Base-by-base conservation (phyloP, 176 grass and related monocot genomes). In the Carex scoparia region DNA sequence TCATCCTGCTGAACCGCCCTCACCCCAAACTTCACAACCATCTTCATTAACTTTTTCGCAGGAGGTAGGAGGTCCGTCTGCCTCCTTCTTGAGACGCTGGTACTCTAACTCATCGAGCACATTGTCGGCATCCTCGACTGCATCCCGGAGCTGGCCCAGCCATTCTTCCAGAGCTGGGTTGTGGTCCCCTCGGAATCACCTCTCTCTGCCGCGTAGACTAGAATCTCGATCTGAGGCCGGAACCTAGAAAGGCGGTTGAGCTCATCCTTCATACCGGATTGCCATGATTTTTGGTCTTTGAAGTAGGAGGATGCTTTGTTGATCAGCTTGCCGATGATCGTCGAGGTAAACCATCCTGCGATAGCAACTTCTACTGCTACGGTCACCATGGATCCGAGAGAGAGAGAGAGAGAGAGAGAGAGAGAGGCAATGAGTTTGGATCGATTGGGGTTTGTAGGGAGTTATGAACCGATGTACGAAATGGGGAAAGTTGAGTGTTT, bases 101-200 rank as follows among this genome's bases (percentile, higher is more conserved):
- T 85, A 81, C 2, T 88, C 74, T 9, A 88, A 19, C 30, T 85
- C 83, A 63, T 88, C 82, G 4, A 88, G 38, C 53, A 88, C 31
- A 74, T 62, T 51, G 9, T 85, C 87, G 1, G 82, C 83, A 8
- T 55, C 74, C 9, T 88, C 48, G 0, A 35, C 51, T 0, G 67
- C 86, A 57, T 87, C 67, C 33, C 30, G 16, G 14, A 87, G 79
- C 37, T 4, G 3, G 11, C 75, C 18, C 48, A 88, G 75, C 87
- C 87, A 88, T 31, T 33, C 2, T 40, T 37, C 27, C 16, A 88
- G 28, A 53, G 1, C 51, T 5, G 70, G 69, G n/a, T 37, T 13
- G 0, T 3, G 4, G 27, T 3, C 0, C 10, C 27, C 5, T 7
- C 0, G 49, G 1, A 15, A 76, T 76, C 2, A 3, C 79, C 79